These are phyloP conservation scores for Metarhizium guizhouense DNA, from an alignment of 2,329 filamentous ascomycete species.

Conservation along the genomic window DNA sequence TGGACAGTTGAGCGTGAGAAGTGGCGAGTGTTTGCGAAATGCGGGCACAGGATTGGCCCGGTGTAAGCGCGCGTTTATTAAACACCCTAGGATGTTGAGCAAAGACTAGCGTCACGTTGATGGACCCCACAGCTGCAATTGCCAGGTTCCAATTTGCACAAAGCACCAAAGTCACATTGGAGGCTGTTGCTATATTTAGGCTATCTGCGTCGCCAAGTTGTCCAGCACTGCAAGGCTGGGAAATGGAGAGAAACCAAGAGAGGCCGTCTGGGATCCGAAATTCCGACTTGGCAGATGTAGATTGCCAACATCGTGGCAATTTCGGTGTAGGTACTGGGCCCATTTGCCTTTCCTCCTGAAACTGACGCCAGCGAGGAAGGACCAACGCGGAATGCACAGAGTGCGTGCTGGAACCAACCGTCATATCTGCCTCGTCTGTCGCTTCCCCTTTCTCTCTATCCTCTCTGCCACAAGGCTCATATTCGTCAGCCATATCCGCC, in stretches of 20 bases:
- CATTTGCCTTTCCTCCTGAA: not conserved
- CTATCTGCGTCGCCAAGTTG: not conserved
- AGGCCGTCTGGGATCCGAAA: not conserved
- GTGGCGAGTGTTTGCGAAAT: not conserved
- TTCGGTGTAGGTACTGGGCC: not conserved
- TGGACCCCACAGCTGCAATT: not conserved
- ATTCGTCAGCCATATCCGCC: too few relatives aligned
- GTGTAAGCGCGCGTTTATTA: slow-evolving; percentile 5
- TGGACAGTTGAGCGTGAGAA: not conserved
- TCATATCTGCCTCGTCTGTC: too few relatives aligned
- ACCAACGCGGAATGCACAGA: not conserved
- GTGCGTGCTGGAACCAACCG: too few relatives aligned
- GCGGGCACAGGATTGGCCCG: slow-evolving; percentile 1
- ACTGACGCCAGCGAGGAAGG: not conserved
- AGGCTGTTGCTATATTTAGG: not conserved
- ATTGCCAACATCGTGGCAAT: not conserved
- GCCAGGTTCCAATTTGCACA: not conserved
- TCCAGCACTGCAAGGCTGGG: not conserved
- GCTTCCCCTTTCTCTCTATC: too few relatives aligned
- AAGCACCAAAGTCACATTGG: not conserved
- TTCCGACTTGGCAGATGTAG: not conserved
- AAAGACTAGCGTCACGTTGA: not conserved
- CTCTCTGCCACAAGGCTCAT: too few relatives aligned
- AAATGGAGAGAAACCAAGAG: not conserved
- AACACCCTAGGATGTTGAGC: not conserved